Evolutionary conservation across 2,329 filamentous ascomycete species (phyloP), one percentile per base, ranked within the genome.

Genomic region (Ilyonectria robusta): DNA sequence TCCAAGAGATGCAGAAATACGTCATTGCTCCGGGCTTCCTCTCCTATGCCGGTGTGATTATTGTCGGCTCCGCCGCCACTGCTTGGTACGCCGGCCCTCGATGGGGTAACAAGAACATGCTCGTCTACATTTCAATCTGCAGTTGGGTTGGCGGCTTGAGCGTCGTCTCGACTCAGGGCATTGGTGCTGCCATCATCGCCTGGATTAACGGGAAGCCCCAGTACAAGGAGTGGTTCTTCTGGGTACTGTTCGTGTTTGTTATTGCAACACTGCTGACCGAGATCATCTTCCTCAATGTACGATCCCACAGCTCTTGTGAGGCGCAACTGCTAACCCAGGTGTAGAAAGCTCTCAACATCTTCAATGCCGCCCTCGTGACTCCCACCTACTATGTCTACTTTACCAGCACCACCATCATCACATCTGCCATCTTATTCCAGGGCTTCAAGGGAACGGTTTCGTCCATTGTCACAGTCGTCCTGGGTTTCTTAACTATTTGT

Each of bases 341-440:
- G 65, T 82, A 98, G 95, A 99, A 99, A 98, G 96, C 96, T 6
- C 87, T 98, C 63, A 98, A 99, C 78, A 82, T 99, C 56, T 98
- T 95, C 86, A 98, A 99, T 77, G 96, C 96, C 42, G 95, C 96
- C 8, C 88, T 99, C 71, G 96, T 99, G 66, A 99, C 96, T 0
- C 96, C 96, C 1, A 99, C 96, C 2, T 99, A 99, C 83, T 99
- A 99, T 80, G 96, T 99, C 72, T 95, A 97, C 84, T 99, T 99
- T 80, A 99, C 96, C 44, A 97, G 92, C 74, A 93, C 94, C 6
- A 98, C 96, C 21, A 98, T 99, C 72, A 89, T 98, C 73, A 97
- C 95, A 6, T 98, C 95, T 0, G 93, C 95, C 4, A 91, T 99
- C 53, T 85, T 99, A 3, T 98, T 98, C 81, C 92, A 91, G 70